phyloP scores from a whole-genome alignment of 306 rosid species.

The Cajanus cajan region DNA sequence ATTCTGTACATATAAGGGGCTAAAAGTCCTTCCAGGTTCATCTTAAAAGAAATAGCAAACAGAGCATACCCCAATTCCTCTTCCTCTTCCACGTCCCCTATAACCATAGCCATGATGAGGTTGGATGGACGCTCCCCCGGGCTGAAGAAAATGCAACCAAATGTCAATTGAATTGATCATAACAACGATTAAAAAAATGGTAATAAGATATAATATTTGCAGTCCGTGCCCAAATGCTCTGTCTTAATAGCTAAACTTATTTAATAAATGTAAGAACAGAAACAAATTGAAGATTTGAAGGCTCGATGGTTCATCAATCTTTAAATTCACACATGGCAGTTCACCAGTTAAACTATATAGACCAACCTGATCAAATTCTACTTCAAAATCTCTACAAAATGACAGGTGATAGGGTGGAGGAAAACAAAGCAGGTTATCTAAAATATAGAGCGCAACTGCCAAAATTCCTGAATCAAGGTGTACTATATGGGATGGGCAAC shows the following conservation, averaged over 20 bases:
- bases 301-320: constrained; percentile 20
- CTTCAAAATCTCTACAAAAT: not conserved
- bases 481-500: not conserved
- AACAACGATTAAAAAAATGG: no score
- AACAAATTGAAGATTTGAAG: not conserved
- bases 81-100: constrained; percentile 84
- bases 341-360: constrained; percentile 14
- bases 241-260: no score
- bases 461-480: not conserved
- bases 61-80: constrained; percentile 65
- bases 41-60: not conserved
- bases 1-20: no score
- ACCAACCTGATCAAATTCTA: constrained; percentile 7
- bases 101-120: constrained; percentile 43
- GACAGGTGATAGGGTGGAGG: not conserved
- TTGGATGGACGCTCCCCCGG: constrained; percentile 57
- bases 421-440: not conserved
- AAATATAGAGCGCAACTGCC: not conserved
- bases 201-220: no score
- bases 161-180: no score
- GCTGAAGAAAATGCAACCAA: constrained; percentile 43
- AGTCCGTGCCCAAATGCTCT: no score
- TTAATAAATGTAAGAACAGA: not conserved
- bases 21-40: no score
- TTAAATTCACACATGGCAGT: not conserved